These are phyloP conservation scores for Leishmania braziliensis DNA, from an alignment of 208 protist species.

Conservation along the genomic window DNA sequence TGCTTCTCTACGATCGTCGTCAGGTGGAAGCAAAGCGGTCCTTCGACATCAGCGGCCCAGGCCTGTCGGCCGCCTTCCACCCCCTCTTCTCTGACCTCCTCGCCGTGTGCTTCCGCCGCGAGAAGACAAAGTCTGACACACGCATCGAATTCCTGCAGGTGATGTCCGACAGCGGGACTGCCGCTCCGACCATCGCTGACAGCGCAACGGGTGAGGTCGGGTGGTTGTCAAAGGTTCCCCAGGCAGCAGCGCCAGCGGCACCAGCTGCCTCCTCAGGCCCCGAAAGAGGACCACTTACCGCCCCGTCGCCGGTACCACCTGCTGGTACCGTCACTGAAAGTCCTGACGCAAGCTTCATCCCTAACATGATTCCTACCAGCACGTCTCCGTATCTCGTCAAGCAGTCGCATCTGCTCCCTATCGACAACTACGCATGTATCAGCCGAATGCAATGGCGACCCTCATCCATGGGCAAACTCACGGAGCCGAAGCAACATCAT, in stretches of 20 bases:
- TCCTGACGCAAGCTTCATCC: neutral
- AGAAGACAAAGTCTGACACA: constrained; percentile 70
- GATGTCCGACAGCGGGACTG: neutral
- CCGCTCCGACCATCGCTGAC: neutral
- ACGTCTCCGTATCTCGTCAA: constrained; percentile 32
- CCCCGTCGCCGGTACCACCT: neutral
- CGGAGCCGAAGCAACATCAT: constrained; percentile 28
- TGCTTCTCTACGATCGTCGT: constrained; percentile 79
- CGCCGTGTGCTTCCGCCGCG: constrained; percentile 69
- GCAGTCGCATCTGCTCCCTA: constrained; percentile 52
- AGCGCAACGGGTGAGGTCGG: neutral
- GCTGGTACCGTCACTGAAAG: neutral
- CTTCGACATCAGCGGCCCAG: constrained; percentile 57
- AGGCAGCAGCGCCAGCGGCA: neutral
- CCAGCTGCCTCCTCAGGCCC: neutral
- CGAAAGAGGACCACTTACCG: neutral
- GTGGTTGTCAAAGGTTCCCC: neutral
- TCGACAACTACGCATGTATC: constrained; percentile 71
- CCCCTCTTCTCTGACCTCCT: constrained; percentile 81
- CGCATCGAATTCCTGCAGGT: constrained; percentile 65
- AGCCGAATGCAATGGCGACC: constrained; percentile 72
- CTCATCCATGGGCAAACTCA: constrained; percentile 30
- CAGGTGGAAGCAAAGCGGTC: constrained; percentile 57
- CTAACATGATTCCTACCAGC: neutral
- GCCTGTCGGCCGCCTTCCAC: constrained; percentile 70